Conservation (phyloP, 805 yeast species). For the Clavispora vitiphila region DNA sequence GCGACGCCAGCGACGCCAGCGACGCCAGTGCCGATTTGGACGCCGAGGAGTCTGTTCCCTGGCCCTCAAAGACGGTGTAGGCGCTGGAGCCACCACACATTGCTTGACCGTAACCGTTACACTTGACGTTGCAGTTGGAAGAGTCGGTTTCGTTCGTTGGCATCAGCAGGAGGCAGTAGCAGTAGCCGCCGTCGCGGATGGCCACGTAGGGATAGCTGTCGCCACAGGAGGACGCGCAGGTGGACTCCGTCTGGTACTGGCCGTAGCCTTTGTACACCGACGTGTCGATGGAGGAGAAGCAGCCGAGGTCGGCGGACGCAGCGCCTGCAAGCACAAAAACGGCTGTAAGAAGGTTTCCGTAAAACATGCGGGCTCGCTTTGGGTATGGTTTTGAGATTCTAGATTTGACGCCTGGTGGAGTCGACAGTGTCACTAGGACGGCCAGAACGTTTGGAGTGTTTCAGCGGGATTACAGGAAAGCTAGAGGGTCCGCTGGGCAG, state of each 20-base stretch:
- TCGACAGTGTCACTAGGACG: too few relatives aligned
- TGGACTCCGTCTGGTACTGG: constrained; percentile 24
- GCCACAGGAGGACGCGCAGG: constrained; percentile 28
- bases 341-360: background rate
- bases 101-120: constrained; percentile 31
- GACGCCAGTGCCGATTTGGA: background rate
- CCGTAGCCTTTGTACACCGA: constrained; percentile 20
- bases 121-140: constrained; percentile 25
- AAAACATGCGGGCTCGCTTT: too few relatives aligned
- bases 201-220: constrained; percentile 34
- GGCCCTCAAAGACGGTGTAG: constrained; percentile 27
- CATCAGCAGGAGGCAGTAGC: constrained; percentile 31
- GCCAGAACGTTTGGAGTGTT: too few relatives aligned
- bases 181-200: constrained; percentile 29
- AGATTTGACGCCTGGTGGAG: too few relatives aligned
- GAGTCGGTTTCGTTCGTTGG: constrained; percentile 17
- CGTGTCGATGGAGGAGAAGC: constrained; percentile 26
- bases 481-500: too few relatives aligned
- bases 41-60: constrained; percentile 11
- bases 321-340: constrained; percentile 2
- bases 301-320: constrained; percentile 19
- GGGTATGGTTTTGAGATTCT: too few relatives aligned
- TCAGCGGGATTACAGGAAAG: too few relatives aligned
- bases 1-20: constrained; percentile 1
- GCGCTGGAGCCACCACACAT: constrained; percentile 36